These are phyloP conservation scores for Globisporangium nodosum DNA, from an alignment of 352 stramenopile species.

Conservation along the genomic window DNA sequence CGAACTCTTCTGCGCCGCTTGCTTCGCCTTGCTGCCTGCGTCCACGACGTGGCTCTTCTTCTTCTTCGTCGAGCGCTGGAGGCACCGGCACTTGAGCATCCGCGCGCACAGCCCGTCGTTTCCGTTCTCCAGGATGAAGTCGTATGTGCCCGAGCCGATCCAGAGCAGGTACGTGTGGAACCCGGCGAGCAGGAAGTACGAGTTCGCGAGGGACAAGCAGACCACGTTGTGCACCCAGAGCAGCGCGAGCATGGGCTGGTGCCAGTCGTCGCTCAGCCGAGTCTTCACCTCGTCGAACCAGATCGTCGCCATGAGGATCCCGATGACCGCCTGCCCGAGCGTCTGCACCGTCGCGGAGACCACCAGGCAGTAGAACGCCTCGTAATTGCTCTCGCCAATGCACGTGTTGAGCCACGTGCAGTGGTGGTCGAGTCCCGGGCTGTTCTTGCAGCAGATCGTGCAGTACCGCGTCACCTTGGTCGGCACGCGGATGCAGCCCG, in stretches of 20 bases:
- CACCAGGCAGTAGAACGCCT: conserved; percentile 78
- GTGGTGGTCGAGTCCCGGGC: conserved; percentile 74
- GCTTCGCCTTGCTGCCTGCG: conserved; percentile 12
- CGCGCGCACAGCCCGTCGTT: conserved; percentile 64
- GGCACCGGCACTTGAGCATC: conserved; percentile 72
- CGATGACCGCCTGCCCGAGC: conserved; percentile 55
- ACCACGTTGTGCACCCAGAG: conserved; percentile 75
- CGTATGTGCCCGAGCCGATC: conserved; percentile 71
- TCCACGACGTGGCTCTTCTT: conserved; percentile 36
- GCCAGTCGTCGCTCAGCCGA: conserved; percentile 32
- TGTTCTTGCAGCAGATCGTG: conserved; percentile 80
- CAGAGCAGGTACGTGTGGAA: conserved; percentile 79
- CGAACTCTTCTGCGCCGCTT: conserved; percentile 1
- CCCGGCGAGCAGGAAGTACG: conserved; percentile 60
- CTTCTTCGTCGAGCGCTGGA: conserved; percentile 38
- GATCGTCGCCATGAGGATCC: conserved; percentile 69
- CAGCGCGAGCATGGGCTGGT: conserved; percentile 37
- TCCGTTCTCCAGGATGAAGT: conserved; percentile 80
- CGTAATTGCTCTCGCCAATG: conserved; percentile 81
- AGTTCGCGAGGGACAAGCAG: conserved; percentile 51
- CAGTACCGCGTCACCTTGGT: conserved; percentile 72
- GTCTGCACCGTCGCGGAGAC: conserved; percentile 52
- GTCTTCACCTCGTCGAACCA: conserved; percentile 54
- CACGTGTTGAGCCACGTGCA: conserved; percentile 88
- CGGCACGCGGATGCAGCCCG: conserved; percentile 39